Conservation (phyloP, 2,329 filamentous ascomycete species). For the Alternaria novae-zelandiae region DNA sequence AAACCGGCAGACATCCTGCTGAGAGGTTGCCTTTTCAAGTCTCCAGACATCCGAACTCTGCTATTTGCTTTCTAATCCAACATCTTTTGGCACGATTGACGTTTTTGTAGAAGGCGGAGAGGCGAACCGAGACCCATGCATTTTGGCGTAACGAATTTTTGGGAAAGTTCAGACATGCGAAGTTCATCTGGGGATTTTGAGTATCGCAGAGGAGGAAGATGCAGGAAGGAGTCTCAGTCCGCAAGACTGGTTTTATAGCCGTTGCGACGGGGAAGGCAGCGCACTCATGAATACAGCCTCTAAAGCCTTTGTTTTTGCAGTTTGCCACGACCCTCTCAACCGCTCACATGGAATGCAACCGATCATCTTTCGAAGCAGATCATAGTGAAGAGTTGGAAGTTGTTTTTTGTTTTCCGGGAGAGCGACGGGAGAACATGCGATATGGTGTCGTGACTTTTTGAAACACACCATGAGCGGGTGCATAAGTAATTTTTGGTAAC, state of each 20-base stretch:
- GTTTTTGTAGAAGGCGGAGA: not conserved
- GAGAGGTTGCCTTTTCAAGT: not conserved
- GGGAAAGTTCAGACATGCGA: too few species aligned
- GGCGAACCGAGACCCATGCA: not conserved
- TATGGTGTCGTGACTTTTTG: too few species aligned
- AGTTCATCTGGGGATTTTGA: not conserved
- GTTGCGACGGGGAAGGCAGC: not conserved
- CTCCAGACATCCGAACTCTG: not conserved
- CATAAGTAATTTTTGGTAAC: too few species aligned
- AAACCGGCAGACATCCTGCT: not conserved
- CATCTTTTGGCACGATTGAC: rapidly evolving
- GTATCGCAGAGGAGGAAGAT: not conserved
- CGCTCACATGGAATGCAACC: not conserved
- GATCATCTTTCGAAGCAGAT: not conserved
- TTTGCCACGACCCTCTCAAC: not conserved
- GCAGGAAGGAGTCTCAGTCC: not conserved
- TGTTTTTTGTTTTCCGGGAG: not conserved
- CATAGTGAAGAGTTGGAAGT: not conserved
- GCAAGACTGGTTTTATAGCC: not conserved
- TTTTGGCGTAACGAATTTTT: too few species aligned
- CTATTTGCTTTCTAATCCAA: not conserved
- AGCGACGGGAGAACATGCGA: not conserved
- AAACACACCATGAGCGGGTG: not conserved
- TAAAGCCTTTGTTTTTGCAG: not conserved
- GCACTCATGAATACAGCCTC: not conserved